Evolutionary conservation across 805 yeast species (phyloP).

Genomic region (Ogataea naganishii): DNA sequence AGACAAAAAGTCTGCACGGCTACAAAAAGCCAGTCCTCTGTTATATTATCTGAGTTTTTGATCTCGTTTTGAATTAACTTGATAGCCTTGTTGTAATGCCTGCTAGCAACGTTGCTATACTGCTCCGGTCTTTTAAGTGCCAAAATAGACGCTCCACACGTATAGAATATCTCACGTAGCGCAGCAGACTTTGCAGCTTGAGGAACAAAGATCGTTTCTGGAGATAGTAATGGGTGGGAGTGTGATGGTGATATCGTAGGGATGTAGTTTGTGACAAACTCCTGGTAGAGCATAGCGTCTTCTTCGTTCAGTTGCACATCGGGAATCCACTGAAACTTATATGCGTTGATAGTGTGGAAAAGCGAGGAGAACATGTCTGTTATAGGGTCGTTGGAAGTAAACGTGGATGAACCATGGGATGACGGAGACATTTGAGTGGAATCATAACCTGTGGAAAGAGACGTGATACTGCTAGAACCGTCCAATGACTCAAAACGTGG

Average conservation of each 20-base stretch:
- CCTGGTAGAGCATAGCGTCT: constrained; percentile 12
- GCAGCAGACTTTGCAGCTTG: constrained; percentile 16
- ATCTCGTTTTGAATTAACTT: constrained; percentile 15
- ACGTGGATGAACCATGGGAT: not conserved
- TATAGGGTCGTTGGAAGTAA: constrained; percentile 11
- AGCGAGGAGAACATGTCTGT: constrained; percentile 18
- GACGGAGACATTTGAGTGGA: not conserved
- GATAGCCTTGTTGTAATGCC: constrained; percentile 17
- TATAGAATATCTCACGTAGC: constrained; percentile 26
- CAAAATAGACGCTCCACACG: constrained; percentile 31
- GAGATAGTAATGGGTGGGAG: constrained; percentile 25
- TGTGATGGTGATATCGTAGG: constrained; percentile 24
- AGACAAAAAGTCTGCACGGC: constrained; percentile 31
- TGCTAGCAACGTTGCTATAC: constrained; percentile 14
- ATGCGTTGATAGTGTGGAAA: constrained; percentile 8
- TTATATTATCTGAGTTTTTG: constrained; percentile 9
- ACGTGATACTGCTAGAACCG: constrained; percentile 1
- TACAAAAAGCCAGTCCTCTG: constrained; percentile 32
- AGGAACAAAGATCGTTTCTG: constrained; percentile 25
- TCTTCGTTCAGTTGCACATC: constrained; percentile 6
- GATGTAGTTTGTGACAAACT: constrained; percentile 25
- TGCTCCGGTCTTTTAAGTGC: constrained; percentile 20
- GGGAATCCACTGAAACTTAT: constrained; percentile 9
- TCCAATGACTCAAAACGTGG: too few species aligned
- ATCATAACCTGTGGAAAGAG: not conserved